Percentiles rank a stretch among this genome's conserved stretches.
Evolutionary conservation across 2,329 filamentous ascomycete species (phyloP).

Genomic region (Nothomitra cinnamomea): DNA sequence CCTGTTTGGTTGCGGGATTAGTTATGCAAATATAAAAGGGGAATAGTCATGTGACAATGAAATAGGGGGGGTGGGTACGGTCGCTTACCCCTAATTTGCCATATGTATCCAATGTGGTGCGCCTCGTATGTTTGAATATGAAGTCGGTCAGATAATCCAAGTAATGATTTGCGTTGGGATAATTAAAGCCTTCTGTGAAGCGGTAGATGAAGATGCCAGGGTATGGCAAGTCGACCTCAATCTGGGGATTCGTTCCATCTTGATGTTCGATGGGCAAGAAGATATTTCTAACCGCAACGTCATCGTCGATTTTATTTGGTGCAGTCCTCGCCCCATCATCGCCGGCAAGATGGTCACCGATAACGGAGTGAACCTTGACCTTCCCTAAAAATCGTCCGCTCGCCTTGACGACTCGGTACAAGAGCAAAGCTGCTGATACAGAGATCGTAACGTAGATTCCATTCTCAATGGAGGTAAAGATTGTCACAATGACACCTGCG

Average conservation of each 20-base stretch:
- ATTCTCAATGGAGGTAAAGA: slow-evolving; percentile 79
- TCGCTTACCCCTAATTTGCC: slow-evolving; percentile 24
- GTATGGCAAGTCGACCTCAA: slow-evolving; percentile 65
- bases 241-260: slow-evolving; percentile 79
- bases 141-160: slow-evolving; percentile 59
- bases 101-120: slow-evolving; percentile 55
- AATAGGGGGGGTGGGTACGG: neutral
- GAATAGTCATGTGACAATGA: neutral
- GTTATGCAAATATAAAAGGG: neutral
- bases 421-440: slow-evolving; percentile 57
- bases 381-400: slow-evolving; percentile 70
- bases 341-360: slow-evolving; percentile 57
- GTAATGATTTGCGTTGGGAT: slow-evolving; percentile 81
- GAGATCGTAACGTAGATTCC: slow-evolving; percentile 80
- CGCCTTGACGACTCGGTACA: slow-evolving; percentile 72
- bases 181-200: slow-evolving; percentile 89
- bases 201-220: slow-evolving; percentile 93
- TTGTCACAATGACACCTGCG: slow-evolving; percentile 71
- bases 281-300: slow-evolving; percentile 49
- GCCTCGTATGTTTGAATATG: slow-evolving; percentile 54
- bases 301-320: slow-evolving; percentile 21
- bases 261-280: slow-evolving; percentile 74
- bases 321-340: slow-evolving; percentile 18
- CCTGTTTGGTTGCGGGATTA: slow-evolving; percentile 20
- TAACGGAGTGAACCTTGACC: slow-evolving; percentile 68